Evolutionary conservation across 441 rosid species (phyloP).

Genomic region (Adansonia grandidieri): DNA sequence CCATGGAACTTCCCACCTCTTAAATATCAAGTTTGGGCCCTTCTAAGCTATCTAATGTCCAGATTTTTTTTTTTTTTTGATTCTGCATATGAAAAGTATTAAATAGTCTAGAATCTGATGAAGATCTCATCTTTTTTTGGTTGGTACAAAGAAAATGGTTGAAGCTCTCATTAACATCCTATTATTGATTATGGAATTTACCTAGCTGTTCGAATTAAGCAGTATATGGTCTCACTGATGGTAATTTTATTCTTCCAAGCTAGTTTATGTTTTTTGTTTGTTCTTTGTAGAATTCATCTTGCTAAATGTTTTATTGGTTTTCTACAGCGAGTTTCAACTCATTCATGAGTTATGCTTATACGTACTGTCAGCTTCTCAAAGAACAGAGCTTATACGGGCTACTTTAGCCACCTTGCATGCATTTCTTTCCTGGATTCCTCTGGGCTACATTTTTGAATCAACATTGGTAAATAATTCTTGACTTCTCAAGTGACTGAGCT

Average conservation of each 20-base stretch:
- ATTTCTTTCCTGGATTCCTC: constrained; percentile 98
- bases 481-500: constrained; percentile 12
- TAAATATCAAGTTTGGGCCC: background rate
- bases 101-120: background rate
- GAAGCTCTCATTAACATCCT: background rate
- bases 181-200: background rate
- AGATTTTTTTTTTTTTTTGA: background rate
- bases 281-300: constrained; percentile 26
- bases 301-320: constrained; percentile 34
- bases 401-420: constrained; percentile 97
- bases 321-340: constrained; percentile 95
- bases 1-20: background rate
- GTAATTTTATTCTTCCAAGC: constrained; percentile 15
- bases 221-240: background rate
- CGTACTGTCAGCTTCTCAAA: constrained; percentile 95
- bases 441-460: constrained; percentile 99
- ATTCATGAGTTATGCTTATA: constrained; percentile 98
- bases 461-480: constrained; percentile 61
- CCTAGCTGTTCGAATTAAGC: background rate
- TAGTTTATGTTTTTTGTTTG: background rate
- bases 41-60: background rate
- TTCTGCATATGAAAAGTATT: background rate
- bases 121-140: background rate
- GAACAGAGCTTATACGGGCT: constrained; percentile 93
- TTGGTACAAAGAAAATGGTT: background rate